Conservation (phyloP, 2,329 filamentous ascomycete species). For the Botrytis porri region DNA sequence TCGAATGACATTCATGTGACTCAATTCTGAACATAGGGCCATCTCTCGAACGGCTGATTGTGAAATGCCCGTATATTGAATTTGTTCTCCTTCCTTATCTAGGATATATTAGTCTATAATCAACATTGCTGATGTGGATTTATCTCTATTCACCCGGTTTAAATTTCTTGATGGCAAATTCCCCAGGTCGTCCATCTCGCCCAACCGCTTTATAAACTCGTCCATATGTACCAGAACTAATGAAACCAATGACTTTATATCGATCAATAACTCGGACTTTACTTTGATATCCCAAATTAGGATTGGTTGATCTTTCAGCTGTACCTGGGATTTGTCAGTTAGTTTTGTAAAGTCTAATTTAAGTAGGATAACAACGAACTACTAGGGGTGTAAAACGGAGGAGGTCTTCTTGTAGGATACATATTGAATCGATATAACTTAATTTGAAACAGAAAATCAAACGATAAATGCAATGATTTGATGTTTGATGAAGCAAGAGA, state of each 20-base stretch:
- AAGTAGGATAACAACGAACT: conserved; percentile 27
- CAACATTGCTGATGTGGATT: background rate
- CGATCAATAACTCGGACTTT: conserved; percentile 89
- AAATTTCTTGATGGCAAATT: conserved; percentile 98
- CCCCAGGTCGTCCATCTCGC: conserved; percentile 68
- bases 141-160: conserved; percentile 36
- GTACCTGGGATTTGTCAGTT: conserved; percentile 45
- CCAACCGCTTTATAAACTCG: conserved; percentile 94
- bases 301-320: conserved; percentile 48
- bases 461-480: conserved; percentile 22
- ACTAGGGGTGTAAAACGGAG: conserved; percentile 34
- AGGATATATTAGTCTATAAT: conserved; percentile 10
- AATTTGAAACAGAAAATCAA: conserved; percentile 14
- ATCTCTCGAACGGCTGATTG: conserved; percentile 97
- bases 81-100: conserved; percentile 92
- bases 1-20: conserved; percentile 83
- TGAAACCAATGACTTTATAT: conserved; percentile 97
- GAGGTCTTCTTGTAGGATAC: conserved; percentile 33
- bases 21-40: conserved; percentile 90
- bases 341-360: conserved; percentile 39
- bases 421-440: conserved; percentile 26
- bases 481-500: conserved; percentile 23
- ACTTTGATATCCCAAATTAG: conserved; percentile 55
- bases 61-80: conserved; percentile 95
- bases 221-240: conserved; percentile 96